Conservation (phyloP, 2,329 filamentous ascomycete species). For the Phaeosphaeria sp. region DNA sequence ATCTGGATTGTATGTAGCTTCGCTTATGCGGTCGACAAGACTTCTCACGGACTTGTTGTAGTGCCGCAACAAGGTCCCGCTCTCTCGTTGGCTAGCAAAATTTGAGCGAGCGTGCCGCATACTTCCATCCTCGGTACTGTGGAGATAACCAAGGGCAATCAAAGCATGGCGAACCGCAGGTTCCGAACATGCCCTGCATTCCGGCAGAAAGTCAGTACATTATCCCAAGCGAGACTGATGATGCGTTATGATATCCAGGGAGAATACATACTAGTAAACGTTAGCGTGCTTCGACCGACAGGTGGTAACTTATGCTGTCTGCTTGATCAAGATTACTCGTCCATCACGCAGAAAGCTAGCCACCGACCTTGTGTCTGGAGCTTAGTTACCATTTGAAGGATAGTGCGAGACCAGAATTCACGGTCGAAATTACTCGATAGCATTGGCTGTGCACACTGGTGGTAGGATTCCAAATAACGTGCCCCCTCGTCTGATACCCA, state of each 20-base stretch:
- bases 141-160: constrained; percentile 51
- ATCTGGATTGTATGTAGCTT: constrained; percentile 40
- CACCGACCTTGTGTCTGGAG: too few species aligned
- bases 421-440: constrained; percentile 43
- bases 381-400: constrained; percentile 45
- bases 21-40: constrained; percentile 42
- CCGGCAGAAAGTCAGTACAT: too few species aligned
- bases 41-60: constrained; percentile 52
- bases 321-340: too few species aligned
- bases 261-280: too few species aligned
- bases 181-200: constrained; percentile 41
- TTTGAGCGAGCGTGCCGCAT: constrained; percentile 25
- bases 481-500: constrained; percentile 21
- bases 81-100: constrained; percentile 10
- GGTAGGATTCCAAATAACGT: constrained; percentile 51
- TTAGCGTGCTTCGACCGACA: too few species aligned
- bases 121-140: constrained; percentile 27
- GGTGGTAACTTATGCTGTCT: too few species aligned
- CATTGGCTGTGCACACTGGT: constrained; percentile 44
- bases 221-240: too few species aligned
- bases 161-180: constrained; percentile 53
- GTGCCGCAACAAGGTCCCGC: constrained; percentile 45
- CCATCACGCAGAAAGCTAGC: too few species aligned
- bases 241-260: too few species aligned
- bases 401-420: constrained; percentile 52